Base-by-base conservation (phyloP, 2,329 filamentous ascomycete species). In the Herpomyces periplanetae region DNA sequence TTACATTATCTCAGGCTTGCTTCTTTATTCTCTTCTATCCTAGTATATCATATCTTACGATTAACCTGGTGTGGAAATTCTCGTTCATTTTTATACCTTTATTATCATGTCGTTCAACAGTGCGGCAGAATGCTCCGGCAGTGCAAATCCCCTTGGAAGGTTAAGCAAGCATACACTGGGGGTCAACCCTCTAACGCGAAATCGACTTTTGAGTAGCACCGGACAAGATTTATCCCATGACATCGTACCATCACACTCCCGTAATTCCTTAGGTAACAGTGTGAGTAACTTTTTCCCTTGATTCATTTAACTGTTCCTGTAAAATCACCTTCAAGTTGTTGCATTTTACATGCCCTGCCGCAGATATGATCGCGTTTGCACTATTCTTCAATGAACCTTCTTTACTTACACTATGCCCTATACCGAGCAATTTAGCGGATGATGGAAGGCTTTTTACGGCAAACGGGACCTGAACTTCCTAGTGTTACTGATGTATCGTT, bases 151-250 rank as follows among this genome's bases (percentile, higher is more conserved):
- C 22, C 58, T 96, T 32, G 75, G 68, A 36, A 80, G 91, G 47
- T 85, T 96, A 39, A 69, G 73, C 27, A 96, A 96, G 42, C 73
- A 88, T 40, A 68, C 80, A 22, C 66, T 84, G 35, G 69, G 85
- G 49, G 80, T 96, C 45, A 85, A 73, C 42, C 80, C 66, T 22
- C 46, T 91, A 22, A 80, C 91, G 42, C 53, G 73, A 32, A 80
- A 96, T 39, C 57, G 80, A 23, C 47, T 91, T 25, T 59, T 66
- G 24, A 68, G 66, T 25, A 48, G 61, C 27, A 59, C 57, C 1
- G 61, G 65, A 1, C 56, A 51, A 16, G 59, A 52, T 4, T 45
- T 62, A 31, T 49, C 65, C 31, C 62, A 65, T 34, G 55, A 64
- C 31, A 73, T 85, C n/a, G n/a, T n/a, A n/a, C n/a, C n/a, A n/a